phyloP scores from a whole-genome alignment of 495 filamentous ascomycete genomes.

The Xylaria telfairii region DNA sequence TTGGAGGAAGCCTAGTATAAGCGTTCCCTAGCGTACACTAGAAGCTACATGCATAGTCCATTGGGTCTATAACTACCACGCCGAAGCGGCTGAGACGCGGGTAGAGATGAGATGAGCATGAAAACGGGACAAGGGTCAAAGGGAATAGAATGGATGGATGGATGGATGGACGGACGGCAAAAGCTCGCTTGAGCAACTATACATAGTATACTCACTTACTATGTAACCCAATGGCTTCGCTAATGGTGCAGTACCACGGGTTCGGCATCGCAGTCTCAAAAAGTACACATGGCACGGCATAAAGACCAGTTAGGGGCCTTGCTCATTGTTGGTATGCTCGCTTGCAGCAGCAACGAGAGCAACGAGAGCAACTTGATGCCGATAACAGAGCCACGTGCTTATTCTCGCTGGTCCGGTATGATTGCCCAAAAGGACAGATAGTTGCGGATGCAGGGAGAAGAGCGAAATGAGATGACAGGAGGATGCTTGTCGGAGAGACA shows the following conservation, averaged over 20 bases:
- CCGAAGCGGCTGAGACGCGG: not conserved
- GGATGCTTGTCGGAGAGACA: not conserved
- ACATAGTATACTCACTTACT: no score
- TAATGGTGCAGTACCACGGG: not conserved
- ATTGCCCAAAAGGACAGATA: not conserved
- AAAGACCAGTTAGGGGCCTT: no score
- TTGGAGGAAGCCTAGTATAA: not conserved
- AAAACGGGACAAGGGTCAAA: not conserved
- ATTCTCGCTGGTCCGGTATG: not conserved
- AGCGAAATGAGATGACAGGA: constrained; percentile 6
- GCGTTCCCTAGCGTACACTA: not conserved
- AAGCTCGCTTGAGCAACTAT: constrained; percentile 5
- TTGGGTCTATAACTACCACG: not conserved
- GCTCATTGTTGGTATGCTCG: no score
- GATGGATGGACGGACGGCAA: no score
- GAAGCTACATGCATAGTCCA: not conserved
- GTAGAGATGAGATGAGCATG: constrained; percentile 5
- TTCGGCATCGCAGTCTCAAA: not conserved
- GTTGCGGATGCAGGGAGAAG: not conserved
- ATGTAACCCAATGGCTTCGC: not conserved
- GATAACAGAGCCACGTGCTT: not conserved
- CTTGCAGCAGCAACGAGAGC: no score
- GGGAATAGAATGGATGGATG: no score
- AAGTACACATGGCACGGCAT: no score
- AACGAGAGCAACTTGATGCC: no score